Evolutionary conservation across 2,329 filamentous ascomycete species (phyloP), one percentile per base, ranked within the genome.

Genomic region (Fusarium nanum): DNA sequence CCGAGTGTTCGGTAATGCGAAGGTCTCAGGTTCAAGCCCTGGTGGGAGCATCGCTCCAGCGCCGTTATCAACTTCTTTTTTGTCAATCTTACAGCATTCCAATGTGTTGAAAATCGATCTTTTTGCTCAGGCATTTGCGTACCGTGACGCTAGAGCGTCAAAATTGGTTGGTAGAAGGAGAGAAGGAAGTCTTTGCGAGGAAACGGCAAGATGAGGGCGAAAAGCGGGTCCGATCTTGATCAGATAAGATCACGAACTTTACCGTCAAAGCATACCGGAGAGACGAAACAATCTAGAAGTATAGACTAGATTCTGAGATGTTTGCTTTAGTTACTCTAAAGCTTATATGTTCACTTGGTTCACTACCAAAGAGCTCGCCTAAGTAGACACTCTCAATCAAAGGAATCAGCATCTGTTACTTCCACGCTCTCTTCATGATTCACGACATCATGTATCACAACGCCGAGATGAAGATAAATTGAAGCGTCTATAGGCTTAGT

Each of bases 21-120:
- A 73, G 73, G 73, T 73, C 72, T 73, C 72, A 71, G 72, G 72
- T 74, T 74, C 72, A 74, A 74, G 72, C 72, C 72, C 72, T 72
- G 73, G 72, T 68, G 72, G 73, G 70, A 75, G 73, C 73, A 64
- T 13, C 59, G 62, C 68, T 72, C 73, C 62, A 52, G 25, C 30
- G 71, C 73, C 56, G 34, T 37, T 46, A 65, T 70, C 69, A 67
- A 55, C 45, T 61, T 56, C 9, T 27, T 54, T 53, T 53, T 16
- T 8, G 6, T 12, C 4, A 2, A 46, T 28, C 8, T 0, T 12
- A 1, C 6, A 11, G 3, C 12, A 20, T 25, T 46, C 18, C 4
- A 44, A 1, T 47, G 40, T 3, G 2, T 14, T 50, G 12, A 14
- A 12, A 16, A 25, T 5, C 18, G 3, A 16, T 13, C 13, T 7